phyloP scores from a whole-genome alignment of 2,329 filamentous ascomycete species.

The Rhynchosporium secalis region DNA sequence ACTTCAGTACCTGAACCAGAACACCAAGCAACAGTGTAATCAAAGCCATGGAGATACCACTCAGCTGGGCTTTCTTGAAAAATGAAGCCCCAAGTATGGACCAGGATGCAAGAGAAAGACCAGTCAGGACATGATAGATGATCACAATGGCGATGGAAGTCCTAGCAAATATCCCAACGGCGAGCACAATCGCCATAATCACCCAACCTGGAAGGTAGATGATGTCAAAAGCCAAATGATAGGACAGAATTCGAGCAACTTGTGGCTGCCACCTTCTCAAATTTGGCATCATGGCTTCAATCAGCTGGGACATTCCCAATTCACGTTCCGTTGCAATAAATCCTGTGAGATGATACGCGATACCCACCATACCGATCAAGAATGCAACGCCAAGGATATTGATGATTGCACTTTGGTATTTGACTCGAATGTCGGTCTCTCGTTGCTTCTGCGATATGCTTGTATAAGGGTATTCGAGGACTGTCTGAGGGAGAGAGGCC shows the following conservation, averaged over 20 bases:
- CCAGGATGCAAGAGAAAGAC: slow-evolving; percentile 75
- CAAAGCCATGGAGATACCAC: slow-evolving; percentile 77
- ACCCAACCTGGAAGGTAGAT: slow-evolving; percentile 85
- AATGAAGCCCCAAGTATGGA: slow-evolving; percentile 80
- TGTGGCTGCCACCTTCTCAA: slow-evolving; percentile 73
- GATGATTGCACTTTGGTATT: slow-evolving; percentile 73
- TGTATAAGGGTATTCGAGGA: slow-evolving; percentile 77
- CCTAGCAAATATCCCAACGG: slow-evolving; percentile 62
- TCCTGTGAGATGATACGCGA: slow-evolving; percentile 85
- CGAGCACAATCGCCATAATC: slow-evolving; percentile 67
- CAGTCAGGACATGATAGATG: slow-evolving; percentile 73
- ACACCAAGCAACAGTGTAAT: slow-evolving; percentile 74
- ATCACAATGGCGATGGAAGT: slow-evolving; percentile 67
- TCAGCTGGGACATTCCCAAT: slow-evolving; percentile 80
- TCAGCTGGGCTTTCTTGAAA: slow-evolving; percentile 85
- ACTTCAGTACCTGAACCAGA: slow-evolving; percentile 70
- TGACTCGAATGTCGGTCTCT: slow-evolving; percentile 60
- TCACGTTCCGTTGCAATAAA: slow-evolving; percentile 85
- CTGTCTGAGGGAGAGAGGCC: slow-evolving; percentile 44
- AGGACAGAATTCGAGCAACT: slow-evolving; percentile 72
- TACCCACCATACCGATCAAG: slow-evolving; percentile 75
- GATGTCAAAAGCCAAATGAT: slow-evolving; percentile 77
- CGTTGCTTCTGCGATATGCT: slow-evolving; percentile 67
- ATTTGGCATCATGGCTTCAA: slow-evolving; percentile 90
- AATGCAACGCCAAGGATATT: slow-evolving; percentile 77